Conservation (phyloP, 2,329 filamentous ascomycete genomes). For the Penicillium psychrosexuale region DNA sequence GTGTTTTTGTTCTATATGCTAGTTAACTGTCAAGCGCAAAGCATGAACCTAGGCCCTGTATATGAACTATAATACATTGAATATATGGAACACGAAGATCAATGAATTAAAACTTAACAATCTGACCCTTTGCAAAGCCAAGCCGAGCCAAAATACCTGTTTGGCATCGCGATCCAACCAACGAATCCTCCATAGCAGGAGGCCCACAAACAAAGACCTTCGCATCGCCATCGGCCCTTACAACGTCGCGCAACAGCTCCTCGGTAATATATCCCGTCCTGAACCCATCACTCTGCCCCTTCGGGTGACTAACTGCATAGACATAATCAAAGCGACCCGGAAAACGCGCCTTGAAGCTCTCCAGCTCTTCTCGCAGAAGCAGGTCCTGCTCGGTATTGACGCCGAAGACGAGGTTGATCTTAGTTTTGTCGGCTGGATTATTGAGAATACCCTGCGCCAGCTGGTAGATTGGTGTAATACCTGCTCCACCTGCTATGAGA, state of each 20-base stretch:
- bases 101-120: conserved; percentile 54
- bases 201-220: conserved; percentile 70
- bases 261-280: conserved; percentile 58
- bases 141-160: conserved; percentile 55
- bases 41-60: background rate
- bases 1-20: background rate
- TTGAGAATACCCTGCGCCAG: conserved; percentile 60
- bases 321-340: conserved; percentile 57
- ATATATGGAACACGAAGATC: background rate
- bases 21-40: background rate
- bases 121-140: conserved; percentile 57
- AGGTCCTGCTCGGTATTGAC: conserved; percentile 64
- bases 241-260: conserved; percentile 53
- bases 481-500: conserved; percentile 67
- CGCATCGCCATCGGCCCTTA: conserved; percentile 41
- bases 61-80: background rate
- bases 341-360: conserved; percentile 48
- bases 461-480: conserved; percentile 69
- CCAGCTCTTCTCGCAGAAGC: conserved; percentile 56
- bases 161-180: conserved; percentile 30
- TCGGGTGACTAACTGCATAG: conserved; percentile 54
- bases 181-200: conserved; percentile 59
- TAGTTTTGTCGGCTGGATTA: conserved; percentile 61
- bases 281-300: conserved; percentile 38
- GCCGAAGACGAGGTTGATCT: conserved; percentile 63